Percentiles rank a stretch among this genome's conserved stretches.
These are phyloP conservation scores for Megacollybia marginata DNA, from an alignment of 768 basidiomycete species.

Conservation along the genomic window DNA sequence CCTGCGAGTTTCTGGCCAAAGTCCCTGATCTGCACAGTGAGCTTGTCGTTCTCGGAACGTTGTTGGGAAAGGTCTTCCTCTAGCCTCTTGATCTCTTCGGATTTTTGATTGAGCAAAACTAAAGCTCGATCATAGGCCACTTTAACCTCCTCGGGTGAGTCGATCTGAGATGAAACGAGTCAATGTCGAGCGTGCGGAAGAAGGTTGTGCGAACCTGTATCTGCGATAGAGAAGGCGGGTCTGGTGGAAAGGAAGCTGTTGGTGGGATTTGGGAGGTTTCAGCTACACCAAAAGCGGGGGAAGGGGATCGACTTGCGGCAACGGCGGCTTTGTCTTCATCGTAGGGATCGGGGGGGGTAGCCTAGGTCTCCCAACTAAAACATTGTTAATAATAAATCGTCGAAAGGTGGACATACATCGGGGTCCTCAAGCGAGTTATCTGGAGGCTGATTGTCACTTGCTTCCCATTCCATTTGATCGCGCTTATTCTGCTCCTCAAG, in stretches of 20 bases:
- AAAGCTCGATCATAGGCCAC: conserved; percentile 16
- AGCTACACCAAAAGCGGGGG: not conserved
- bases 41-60: conserved; percentile 14
- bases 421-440: too few species aligned
- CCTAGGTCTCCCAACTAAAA: not conserved
- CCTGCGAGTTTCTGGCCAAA: conserved; percentile 1
- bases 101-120: conserved; percentile 40
- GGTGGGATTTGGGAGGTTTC: conserved; percentile 2
- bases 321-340: not conserved
- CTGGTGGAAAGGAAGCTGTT: not conserved
- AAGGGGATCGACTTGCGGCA: too few species aligned
- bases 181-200: not conserved
- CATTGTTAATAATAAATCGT: too few species aligned
- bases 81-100: conserved; percentile 39
- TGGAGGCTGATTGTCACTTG: too few species aligned
- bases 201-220: not conserved
- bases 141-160: conserved; percentile 28
- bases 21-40: conserved; percentile 12
- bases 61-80: conserved; percentile 20
- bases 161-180: conserved; percentile 10
- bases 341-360: not conserved
- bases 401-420: too few species aligned
- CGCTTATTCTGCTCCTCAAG: too few species aligned
- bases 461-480: too few species aligned
- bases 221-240: conserved; percentile 4